Evolutionary conservation across 2,329 filamentous ascomycete species (phyloP).

Genomic region (Talaromyces pinophilus): DNA sequence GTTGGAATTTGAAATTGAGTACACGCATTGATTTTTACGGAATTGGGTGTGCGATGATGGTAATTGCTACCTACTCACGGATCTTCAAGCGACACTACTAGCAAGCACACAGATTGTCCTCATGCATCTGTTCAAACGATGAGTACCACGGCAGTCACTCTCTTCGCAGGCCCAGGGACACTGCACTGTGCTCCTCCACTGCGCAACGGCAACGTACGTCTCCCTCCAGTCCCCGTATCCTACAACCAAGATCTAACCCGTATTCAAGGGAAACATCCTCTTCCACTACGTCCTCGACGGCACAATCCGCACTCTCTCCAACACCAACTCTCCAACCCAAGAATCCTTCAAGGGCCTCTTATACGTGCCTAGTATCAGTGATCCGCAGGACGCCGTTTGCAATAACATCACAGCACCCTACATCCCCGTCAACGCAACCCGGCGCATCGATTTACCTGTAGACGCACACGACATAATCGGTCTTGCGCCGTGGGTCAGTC

Average conservation of each 20-base stretch:
- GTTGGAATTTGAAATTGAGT: not conserved
- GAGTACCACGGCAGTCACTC: slow-evolving; percentile 35
- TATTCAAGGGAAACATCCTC: slow-evolving; percentile 32
- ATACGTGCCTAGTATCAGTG: slow-evolving; percentile 74
- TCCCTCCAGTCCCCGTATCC: not conserved
- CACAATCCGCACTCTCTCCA: slow-evolving; percentile 76
- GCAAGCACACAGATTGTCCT: not conserved
- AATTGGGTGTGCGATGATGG: not conserved
- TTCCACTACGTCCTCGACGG: slow-evolving; percentile 42
- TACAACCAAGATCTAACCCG: not conserved
- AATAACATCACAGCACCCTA: slow-evolving; percentile 62
- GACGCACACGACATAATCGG: slow-evolving; percentile 73
- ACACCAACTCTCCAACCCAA: slow-evolving; percentile 62
- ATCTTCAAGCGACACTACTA: not conserved
- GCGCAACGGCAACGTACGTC: slow-evolving; percentile 40
- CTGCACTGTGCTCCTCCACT: slow-evolving; percentile 33
- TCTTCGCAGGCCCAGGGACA: slow-evolving; percentile 38
- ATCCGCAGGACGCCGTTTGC: slow-evolving; percentile 54
- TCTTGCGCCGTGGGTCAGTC: slow-evolving; percentile 81
- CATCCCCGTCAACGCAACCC: slow-evolving; percentile 74
- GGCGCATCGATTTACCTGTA: slow-evolving; percentile 67
- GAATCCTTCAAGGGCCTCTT: slow-evolving; percentile 73
- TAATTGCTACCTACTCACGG: not conserved
- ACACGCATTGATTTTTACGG: not conserved
- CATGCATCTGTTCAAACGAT: slow-evolving; percentile 22